These are phyloP conservation scores for Globisporangium solare DNA, from an alignment of 352 stramenopile genomes.

Conservation along the genomic window DNA sequence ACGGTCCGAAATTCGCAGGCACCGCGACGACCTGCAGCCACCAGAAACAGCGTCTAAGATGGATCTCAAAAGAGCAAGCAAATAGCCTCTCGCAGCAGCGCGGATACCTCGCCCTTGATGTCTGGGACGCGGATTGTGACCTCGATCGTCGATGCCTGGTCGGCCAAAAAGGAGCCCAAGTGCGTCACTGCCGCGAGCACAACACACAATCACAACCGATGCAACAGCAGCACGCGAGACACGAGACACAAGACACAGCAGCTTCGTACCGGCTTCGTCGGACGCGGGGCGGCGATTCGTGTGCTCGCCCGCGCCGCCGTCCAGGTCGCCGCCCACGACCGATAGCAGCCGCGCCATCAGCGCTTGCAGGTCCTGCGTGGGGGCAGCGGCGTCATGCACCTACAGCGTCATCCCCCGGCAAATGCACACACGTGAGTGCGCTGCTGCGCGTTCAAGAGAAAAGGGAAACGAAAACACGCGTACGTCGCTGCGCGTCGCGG, in stretches of 20 bases:
- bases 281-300: slow-evolving; percentile 38
- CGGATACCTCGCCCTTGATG: slow-evolving; percentile 81
- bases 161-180: slow-evolving; percentile 53
- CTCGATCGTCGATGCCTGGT: slow-evolving; percentile 72
- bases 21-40: slow-evolving; percentile 52
- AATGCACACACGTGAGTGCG: neutral
- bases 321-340: slow-evolving; percentile 24
- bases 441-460: neutral
- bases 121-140: slow-evolving; percentile 55
- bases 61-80: no score
- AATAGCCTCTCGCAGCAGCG: no score
- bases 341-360: slow-evolving; percentile 40
- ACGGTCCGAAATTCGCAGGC: slow-evolving; percentile 74
- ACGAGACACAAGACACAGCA: no score
- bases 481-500: no score
- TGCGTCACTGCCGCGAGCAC: slow-evolving; percentile 30
- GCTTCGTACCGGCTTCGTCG: slow-evolving; percentile 29
- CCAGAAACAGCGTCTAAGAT: no score
- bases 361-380: slow-evolving; percentile 31
- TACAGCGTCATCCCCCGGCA: neutral
- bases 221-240: neutral
- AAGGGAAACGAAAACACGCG: neutral
- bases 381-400: neutral
- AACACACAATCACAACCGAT: neutral
- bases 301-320: slow-evolving; percentile 20